These are phyloP conservation scores for Rosellinia necatrix DNA, from an alignment of 2,329 filamentous ascomycete species.

Conservation along the genomic window DNA sequence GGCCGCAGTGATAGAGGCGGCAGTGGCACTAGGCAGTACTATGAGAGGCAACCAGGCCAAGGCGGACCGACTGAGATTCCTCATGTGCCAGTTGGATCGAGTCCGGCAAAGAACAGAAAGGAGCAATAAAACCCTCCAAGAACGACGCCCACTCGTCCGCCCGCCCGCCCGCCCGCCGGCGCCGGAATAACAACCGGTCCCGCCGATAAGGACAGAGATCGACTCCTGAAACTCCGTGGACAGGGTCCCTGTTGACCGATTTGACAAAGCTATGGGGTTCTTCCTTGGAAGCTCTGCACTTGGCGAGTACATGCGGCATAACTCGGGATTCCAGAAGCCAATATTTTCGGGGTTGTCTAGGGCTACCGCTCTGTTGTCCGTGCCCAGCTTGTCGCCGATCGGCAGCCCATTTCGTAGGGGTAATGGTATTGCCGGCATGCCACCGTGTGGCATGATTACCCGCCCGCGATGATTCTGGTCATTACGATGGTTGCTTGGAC, in stretches of 20 bases:
- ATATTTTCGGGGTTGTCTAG: conserved; percentile 17
- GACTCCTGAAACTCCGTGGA: conserved; percentile 31
- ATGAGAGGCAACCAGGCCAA: no score
- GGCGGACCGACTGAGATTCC: background rate
- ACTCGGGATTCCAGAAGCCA: conserved; percentile 32
- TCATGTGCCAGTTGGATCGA: conserved; percentile 10
- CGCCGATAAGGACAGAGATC: conserved; percentile 32
- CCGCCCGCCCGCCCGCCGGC: conserved; percentile 15
- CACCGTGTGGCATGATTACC: conserved; percentile 17
- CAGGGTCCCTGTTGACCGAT: conserved; percentile 28
- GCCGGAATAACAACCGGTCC: conserved; percentile 31
- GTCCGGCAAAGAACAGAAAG: conserved; percentile 25
- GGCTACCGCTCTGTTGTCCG: conserved; percentile 24
- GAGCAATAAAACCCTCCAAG: no score
- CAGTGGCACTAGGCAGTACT: no score
- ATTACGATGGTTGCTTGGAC: background rate
- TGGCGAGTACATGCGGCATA: conserved; percentile 30
- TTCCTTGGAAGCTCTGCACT: conserved; percentile 25
- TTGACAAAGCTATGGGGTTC: conserved; percentile 8
- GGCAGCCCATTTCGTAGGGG: conserved; percentile 1
- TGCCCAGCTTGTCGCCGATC: conserved; percentile 22
- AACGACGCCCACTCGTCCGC: no score
- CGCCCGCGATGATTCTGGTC: conserved; percentile 3
- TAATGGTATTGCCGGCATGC: background rate
- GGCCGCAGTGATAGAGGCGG: no score